A percentile compares a stretch with the other conserved stretches of the same genome.
Conservation (phyloP, 768 basidiomycete genomes). For the Boletales sp. region DNA sequence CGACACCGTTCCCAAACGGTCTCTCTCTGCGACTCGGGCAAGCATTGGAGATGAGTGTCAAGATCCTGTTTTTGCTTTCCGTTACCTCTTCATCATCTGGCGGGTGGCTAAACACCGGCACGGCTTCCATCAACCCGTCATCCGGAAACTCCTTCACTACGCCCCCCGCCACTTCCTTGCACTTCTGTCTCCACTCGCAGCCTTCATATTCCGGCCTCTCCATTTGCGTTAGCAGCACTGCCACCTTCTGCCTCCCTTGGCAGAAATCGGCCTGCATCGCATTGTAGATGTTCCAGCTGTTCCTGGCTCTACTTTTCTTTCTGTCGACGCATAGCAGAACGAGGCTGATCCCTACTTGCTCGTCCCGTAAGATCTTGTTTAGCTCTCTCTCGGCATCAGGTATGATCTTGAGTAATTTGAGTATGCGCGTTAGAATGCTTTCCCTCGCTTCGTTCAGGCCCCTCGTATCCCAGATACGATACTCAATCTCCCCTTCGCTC, state of each 20-base stretch:
- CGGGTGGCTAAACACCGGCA: slow-evolving; percentile 10
- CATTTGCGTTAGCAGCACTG: slow-evolving; percentile 16
- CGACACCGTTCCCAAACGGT: no score
- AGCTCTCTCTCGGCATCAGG: slow-evolving; percentile 17
- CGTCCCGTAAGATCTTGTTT: slow-evolving; percentile 12
- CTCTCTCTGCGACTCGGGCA: background rate
- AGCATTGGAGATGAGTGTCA: slow-evolving; percentile 18
- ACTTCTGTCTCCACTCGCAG: slow-evolving; percentile 17
- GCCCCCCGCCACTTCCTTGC: slow-evolving; percentile 3
- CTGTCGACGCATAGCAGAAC: slow-evolving; percentile 21
- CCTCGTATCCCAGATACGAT: slow-evolving; percentile 24
- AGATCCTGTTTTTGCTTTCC: slow-evolving; percentile 20
- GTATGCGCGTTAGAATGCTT: background rate
- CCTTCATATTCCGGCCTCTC: slow-evolving; percentile 3
- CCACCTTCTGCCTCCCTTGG: slow-evolving; percentile 7
- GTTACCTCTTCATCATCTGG: slow-evolving; percentile 9
- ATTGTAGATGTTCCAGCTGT: slow-evolving; percentile 20
- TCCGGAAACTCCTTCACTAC: slow-evolving; percentile 12
- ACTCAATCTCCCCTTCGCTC: slow-evolving; percentile 2
- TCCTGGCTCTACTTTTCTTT: slow-evolving; percentile 12
- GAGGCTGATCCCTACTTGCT: slow-evolving; percentile 11
- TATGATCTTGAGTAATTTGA: background rate
- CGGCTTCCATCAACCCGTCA: slow-evolving; percentile 13
- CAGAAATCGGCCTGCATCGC: slow-evolving; percentile 17
- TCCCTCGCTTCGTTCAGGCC: slow-evolving; percentile 21